Base-by-base conservation (phyloP, 768 basidiomycete genomes). In the Psilocybe cubensis region DNA sequence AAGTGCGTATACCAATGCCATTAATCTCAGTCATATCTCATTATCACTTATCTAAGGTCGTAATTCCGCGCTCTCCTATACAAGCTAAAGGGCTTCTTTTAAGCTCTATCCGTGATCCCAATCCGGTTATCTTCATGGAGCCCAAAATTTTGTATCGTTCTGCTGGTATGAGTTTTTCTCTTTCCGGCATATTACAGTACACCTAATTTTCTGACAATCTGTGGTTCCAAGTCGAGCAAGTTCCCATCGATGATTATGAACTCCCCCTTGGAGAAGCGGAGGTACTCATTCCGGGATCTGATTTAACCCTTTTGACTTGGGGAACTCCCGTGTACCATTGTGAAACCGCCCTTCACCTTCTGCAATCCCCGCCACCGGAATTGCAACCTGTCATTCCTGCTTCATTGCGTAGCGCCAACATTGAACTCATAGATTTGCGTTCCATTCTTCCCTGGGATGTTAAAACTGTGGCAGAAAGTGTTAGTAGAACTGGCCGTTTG, bases 101-200 rank as follows among this genome's bases (percentile, higher is more conserved):
- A 8, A 83, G 86, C 14, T 87, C 94, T 0, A 93, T 98, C 52
- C 85, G 94, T 31, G 95, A 98, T 66, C 92, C 93, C 0, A 96
- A 96, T 66, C 96, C 96, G 0, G 91, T 94, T 12, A 85, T 98
- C 42, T 93, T 98, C 72, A 92, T 98, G 88, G 95, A 98, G 71
- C 95, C 95, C 43, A 88, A 98, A 76, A 83, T 96, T 55, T 76
- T 98, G 12, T 98, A 98, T 70, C 88, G 95, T 48, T 95, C 94
- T 43, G 85, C 95, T 65, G 84, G 90, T 90, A 63, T 47, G 56
- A 9, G 20, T 21, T 24, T 7, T 21, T 14, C 25, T 12, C 18
- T 52, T 38, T 10, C 23, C 51, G 21, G 41, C 24, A 11, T 38
- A 38, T 29, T 51, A n/a, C n/a, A n/a, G n/a, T n/a, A n/a, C n/a